A percentile compares a stretch with the other conserved stretches of the same genome.
These are phyloP conservation scores for Filobasidium uniguttulatum DNA, from an alignment of 1,284 basidiomycete species.

Conservation along the genomic window DNA sequence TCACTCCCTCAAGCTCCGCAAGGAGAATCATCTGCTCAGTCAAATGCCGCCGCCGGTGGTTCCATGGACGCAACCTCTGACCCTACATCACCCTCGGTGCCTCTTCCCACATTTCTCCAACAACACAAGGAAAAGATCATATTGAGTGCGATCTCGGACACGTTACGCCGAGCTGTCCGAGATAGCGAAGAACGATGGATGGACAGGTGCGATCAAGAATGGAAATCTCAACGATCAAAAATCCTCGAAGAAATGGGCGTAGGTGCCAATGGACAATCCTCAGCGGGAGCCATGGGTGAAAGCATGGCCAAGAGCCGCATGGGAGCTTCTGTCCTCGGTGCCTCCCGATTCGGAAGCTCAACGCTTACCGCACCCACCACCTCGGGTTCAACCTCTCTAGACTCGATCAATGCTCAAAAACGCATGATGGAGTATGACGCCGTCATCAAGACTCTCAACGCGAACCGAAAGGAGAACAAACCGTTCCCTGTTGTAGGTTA, in stretches of 20 bases:
- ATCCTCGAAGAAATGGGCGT: constrained; percentile 79
- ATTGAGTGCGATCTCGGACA: constrained; percentile 84
- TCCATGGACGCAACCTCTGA: constrained; percentile 11
- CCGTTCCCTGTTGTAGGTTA: constrained; percentile 1
- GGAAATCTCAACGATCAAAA: constrained; percentile 77
- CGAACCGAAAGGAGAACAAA: background rate
- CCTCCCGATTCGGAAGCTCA: constrained; percentile 23
- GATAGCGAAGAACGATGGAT: constrained; percentile 57
- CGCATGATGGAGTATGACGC: constrained; percentile 93
- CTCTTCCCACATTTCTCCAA: constrained; percentile 77
- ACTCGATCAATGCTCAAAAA: constrained; percentile 61
- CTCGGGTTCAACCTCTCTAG: constrained; percentile 25
- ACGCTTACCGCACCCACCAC: background rate
- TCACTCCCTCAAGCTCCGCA: constrained; percentile 6
- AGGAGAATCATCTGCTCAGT: no score
- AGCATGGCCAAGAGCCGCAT: constrained; percentile 7
- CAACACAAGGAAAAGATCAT: constrained; percentile 78
- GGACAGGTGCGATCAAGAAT: constrained; percentile 47
- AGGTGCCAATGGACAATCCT: background rate
- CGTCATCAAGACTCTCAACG: constrained; percentile 50
- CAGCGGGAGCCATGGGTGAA: constrained; percentile 3
- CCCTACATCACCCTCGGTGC: constrained; percentile 29
- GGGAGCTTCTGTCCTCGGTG: constrained; percentile 22
- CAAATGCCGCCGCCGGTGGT: no score
- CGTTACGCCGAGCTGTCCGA: constrained; percentile 71